These are phyloP conservation scores for Saccharomycopsis sp. DNA, from an alignment of 805 yeast species.

Conservation along the genomic window DNA sequence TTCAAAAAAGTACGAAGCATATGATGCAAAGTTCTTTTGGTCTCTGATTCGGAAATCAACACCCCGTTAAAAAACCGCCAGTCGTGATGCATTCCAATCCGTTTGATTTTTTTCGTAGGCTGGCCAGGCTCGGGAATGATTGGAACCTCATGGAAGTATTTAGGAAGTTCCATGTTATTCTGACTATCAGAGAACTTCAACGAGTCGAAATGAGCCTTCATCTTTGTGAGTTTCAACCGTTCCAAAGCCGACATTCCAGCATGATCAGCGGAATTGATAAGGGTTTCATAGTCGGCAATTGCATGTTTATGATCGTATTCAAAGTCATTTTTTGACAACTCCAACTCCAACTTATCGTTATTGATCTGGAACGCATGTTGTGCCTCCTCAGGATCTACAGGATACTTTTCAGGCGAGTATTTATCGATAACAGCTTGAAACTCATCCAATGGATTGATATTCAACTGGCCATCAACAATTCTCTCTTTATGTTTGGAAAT, in stretches of 20 bases:
- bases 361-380: background rate
- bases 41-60: constrained; percentile 31
- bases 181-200: background rate
- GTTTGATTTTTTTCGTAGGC: background rate
- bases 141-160: constrained; percentile 14
- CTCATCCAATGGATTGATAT: background rate
- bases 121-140: constrained; percentile 3
- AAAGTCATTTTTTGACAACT: background rate
- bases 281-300: background rate
- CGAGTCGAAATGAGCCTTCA: background rate
- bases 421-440: background rate
- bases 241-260: background rate
- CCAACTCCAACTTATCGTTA: background rate
- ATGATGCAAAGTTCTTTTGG: constrained; percentile 30
- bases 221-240: background rate
- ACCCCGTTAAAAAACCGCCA: constrained; percentile 52
- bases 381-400: background rate
- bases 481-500: background rate
- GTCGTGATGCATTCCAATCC: constrained; percentile 40
- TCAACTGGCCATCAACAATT: background rate
- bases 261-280: background rate
- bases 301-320: background rate
- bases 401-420: background rate
- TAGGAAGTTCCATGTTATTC: background rate
- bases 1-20: constrained; percentile 46